Conservation (phyloP, 2,329 filamentous ascomycete genomes). For the Penicillium sp. region DNA sequence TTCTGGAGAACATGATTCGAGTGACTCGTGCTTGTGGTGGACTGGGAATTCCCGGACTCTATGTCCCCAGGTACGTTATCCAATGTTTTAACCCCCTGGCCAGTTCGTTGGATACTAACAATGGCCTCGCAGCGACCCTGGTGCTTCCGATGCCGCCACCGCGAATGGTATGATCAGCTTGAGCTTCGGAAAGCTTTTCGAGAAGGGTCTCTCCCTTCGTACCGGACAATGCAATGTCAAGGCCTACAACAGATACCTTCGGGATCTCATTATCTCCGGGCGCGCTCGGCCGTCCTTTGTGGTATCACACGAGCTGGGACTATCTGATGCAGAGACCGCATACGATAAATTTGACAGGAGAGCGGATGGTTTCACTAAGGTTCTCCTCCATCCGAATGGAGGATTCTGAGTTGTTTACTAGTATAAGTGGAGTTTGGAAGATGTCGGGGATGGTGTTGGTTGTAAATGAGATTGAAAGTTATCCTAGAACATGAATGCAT, state of each 20-base stretch:
- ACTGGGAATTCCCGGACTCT: conserved; percentile 64
- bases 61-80: conserved; percentile 43
- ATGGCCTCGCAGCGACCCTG: conserved; percentile 53
- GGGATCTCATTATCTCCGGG: conserved; percentile 67
- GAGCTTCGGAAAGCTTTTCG: conserved; percentile 70
- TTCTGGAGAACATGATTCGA: conserved; percentile 66
- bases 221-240: conserved; percentile 72
- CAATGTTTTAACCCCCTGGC: background rate
- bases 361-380: conserved; percentile 70
- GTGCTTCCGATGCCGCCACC: conserved; percentile 63
- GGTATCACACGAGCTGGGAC: conserved; percentile 65
- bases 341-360: conserved; percentile 70
- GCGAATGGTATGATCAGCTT: conserved; percentile 68
- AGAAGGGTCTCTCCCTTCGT: conserved; percentile 66
- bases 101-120: background rate
- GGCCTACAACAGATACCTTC: conserved; percentile 67
- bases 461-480: background rate
- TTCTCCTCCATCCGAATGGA: conserved; percentile 69
- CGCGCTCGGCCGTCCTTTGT: conserved; percentile 70
- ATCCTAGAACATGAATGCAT: background rate
- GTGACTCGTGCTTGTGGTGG: conserved; percentile 66
- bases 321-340: conserved; percentile 64
- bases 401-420: conserved; percentile 14
- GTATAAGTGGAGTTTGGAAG: background rate
- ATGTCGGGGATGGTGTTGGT: background rate